Base-by-base conservation (phyloP, 2,329 filamentous ascomycete species). In the Colletotrichum karsti region DNA sequence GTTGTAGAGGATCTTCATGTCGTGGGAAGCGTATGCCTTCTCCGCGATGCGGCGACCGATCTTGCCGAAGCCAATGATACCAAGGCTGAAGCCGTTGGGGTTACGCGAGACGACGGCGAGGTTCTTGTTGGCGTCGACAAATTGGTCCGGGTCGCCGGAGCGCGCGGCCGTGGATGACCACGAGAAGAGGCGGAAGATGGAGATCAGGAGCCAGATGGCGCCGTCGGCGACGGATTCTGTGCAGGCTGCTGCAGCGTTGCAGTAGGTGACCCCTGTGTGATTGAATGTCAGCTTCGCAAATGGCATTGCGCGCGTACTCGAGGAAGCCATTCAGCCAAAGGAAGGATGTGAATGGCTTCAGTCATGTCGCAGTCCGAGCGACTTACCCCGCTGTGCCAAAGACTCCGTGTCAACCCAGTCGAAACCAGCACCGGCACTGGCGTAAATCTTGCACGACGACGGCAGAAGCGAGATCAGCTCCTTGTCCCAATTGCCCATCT, bases 11-110 rank as follows among this genome's bases (percentile, higher is more conserved):
- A 88, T 82, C 66, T 78, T 79, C 81, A 90, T 87, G 44, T 87
- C 87, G 69, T 89, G 88, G 0, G 83, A 83, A 30, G 81, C 81
- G 44, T 64, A 41, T 4, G 85, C 86, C 44, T 85, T 81, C 39
- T 84, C 80, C 18, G 79, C 80, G 55, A 73, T 80, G 7, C 84
- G 83, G 13, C 82, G 78, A 3, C 88, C 88, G 51, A 90, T 90
- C 9, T 87, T 86, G 26, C 88, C 88, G 85, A 89, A 88, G 10
- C 87, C 88, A 2, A 90, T 76, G 63, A 90, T 87, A 5, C 87
- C 87, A 80, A 48, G 83, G 81, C 44, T 58, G 53, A 64, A 67
- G 59, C 64, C 60, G 30, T 67, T 67, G 53, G 64, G 64, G 24
- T 67, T 67, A 7, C 64, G 53, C 13, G 64, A 67, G 22, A 67